Base-by-base conservation (phyloP, 2,329 filamentous ascomycete species). In the Aspergillus hortae region DNA sequence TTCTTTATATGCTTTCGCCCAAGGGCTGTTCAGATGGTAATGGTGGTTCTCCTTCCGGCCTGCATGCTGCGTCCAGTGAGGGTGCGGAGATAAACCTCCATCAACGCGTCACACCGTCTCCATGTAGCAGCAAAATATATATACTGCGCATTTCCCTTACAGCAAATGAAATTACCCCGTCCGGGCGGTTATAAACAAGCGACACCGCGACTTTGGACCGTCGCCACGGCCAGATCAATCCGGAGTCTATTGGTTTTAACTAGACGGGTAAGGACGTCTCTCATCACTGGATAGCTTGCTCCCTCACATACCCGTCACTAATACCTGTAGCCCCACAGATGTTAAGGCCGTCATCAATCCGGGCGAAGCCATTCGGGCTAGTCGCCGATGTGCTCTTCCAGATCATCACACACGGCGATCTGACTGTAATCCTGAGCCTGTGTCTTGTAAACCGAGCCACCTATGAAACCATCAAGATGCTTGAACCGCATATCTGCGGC, bases 311-410 rank as follows among this genome's bases (percentile, higher is more conserved):
- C 14, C 35, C 23, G 14, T 6, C 19, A 44, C 43, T 48, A 9
- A 6, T 41, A 2, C 25, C 44, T 35, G 42, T 40, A n/a, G 14
- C 35, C 35, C 35, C 35, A n/a, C 14, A 59, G 53, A 56, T 49
- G 49, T 40, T 54, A 44, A 41, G 46, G 14, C 49, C 53, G 32
- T 27, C 42, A 19, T 21, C 48, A 25, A 57, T 36, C 30, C 53
- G 40, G 44, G 46, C 23, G 27, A 19, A 43, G 19, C 55, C 55
- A 21, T 65, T 67, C 44, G 62, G 64, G 36, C 48, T 49, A 25
- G 59, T 65, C 41, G 56, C 62, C 41, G 64, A 67, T 56, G 55
- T 67, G 12, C 60, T 66, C 23, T 67, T 66, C 44, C 60, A 66
- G 32, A 63, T 67, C 45, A 62, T 67, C 45, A 61, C 60, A 43